Conservation (phyloP, 1,284 basidiomycete species). For the Ceratobasidium sp. region DNA sequence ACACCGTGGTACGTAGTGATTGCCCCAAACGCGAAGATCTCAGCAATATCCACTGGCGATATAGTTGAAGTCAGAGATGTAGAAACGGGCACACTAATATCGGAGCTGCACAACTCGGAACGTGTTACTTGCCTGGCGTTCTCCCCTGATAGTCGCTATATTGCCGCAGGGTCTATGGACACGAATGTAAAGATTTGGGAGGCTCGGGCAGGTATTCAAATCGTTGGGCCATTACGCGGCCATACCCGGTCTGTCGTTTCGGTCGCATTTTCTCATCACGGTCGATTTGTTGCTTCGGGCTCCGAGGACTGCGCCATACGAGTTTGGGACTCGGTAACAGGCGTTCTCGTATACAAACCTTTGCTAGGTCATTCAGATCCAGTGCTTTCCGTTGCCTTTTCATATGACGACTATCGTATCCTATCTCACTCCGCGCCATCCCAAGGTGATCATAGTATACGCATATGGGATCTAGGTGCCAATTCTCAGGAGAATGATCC, state of each 20-base stretch:
- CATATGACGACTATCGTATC: not conserved
- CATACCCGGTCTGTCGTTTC: not conserved
- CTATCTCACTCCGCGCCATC: not conserved
- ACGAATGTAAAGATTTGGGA: conserved; percentile 12
- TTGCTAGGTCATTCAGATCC: not conserved
- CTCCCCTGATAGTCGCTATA: conserved; percentile 9
- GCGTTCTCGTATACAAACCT: not conserved
- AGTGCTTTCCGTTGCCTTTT: not conserved
- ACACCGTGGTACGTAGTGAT: not conserved
- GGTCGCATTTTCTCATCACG: conserved; percentile 1
- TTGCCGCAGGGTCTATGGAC: conserved; percentile 12
- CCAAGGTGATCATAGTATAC: not conserved
- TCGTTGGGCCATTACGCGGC: not conserved
- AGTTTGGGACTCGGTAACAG: not conserved
- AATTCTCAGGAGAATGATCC: too few relatives aligned
- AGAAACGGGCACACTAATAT: not conserved
- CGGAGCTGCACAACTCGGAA: too few relatives aligned
- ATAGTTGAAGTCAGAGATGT: not conserved
- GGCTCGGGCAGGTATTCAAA: not conserved
- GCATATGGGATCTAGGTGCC: conserved; percentile 34
- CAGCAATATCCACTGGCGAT: not conserved
- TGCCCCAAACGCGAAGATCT: not conserved
- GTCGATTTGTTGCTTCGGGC: not conserved
- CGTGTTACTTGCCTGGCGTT: not conserved
- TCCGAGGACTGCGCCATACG: not conserved